A percentile compares a stretch with the other conserved stretches of the same genome.
Conservation (phyloP, 129 eudicot genomes). For the Artemisia argyi region DNA sequence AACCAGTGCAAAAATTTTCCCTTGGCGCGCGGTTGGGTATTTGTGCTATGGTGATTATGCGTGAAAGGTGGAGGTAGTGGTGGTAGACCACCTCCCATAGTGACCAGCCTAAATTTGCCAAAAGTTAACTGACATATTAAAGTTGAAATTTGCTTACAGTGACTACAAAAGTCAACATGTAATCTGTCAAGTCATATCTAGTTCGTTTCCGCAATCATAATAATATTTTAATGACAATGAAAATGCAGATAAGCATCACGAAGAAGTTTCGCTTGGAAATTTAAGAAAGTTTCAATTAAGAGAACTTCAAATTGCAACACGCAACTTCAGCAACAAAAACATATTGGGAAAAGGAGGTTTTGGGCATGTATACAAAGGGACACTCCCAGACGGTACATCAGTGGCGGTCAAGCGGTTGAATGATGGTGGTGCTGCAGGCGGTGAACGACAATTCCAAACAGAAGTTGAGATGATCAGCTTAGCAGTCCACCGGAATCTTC, state of each 20-base stretch:
- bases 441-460: conserved; percentile 75
- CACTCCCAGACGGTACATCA: conserved; percentile 60
- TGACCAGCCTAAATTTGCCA: background rate
- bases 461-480: conserved; percentile 89
- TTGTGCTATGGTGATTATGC: too few species aligned
- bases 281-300: conserved; percentile 65
- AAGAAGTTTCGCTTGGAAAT: conserved; percentile 79
- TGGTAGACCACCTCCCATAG: too few species aligned
- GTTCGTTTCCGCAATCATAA: background rate
- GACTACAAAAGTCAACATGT: conserved; percentile 4
- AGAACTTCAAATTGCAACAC: conserved; percentile 81
- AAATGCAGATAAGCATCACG: conserved; percentile 58
- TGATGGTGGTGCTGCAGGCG: conserved; percentile 72
- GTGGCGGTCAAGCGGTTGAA: conserved; percentile 88
- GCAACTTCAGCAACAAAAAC: conserved; percentile 78
- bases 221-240: background rate
- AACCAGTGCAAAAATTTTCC: too few species aligned
- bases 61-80: too few species aligned
- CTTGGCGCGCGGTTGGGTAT: too few species aligned
- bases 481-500: conserved; percentile 88
- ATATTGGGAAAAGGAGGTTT: conserved; percentile 87
- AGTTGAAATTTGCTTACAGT: background rate
- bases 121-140: background rate
- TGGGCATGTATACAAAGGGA: conserved; percentile 85
- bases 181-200: background rate